Percentiles rank a stretch among this genome's conserved stretches.
These are phyloP conservation scores for Plasmodium reichenowi DNA, from an alignment of 169 alveolate genomes.

Conservation along the genomic window DNA sequence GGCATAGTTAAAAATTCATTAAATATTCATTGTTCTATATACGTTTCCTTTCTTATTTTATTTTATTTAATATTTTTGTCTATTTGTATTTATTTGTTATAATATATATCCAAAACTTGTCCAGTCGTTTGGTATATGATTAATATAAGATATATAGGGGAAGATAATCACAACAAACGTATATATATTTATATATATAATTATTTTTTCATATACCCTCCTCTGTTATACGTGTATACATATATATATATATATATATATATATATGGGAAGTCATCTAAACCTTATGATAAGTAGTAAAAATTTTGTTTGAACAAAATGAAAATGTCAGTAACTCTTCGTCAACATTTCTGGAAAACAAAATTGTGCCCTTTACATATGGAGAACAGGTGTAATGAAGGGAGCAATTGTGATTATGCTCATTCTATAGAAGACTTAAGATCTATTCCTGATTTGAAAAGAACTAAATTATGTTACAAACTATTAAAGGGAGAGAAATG, in stretches of 20 bases:
- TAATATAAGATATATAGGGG: too few species aligned
- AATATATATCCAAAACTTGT: not conserved
- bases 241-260: too few species aligned
- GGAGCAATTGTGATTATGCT: conserved; percentile 82
- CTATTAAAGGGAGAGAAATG: conserved; percentile 75
- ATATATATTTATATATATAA: too few species aligned
- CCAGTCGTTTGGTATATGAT: too few species aligned
- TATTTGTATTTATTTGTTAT: not conserved
- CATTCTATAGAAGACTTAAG: conserved; percentile 80
- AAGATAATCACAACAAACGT: too few species aligned
- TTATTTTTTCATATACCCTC: conserved; percentile 10
- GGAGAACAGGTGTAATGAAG: conserved; percentile 75
- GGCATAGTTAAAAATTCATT: not conserved
- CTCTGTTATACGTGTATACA: not conserved
- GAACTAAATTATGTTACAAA: conserved; percentile 82
- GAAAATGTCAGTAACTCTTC: conserved; percentile 79
- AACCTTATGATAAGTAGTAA: too few species aligned
- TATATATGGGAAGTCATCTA: too few species aligned
- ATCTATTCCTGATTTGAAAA: conserved; percentile 80
- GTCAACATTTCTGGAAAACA: conserved; percentile 77
- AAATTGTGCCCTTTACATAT: conserved; percentile 70
- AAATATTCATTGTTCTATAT: too few species aligned
- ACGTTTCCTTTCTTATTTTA: not conserved
- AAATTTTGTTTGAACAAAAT: conserved; percentile 12
- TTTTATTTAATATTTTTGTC: not conserved